A percentile compares a stretch with the other conserved stretches of the same genome.
Conservation (phyloP, 345 rosid species). For the Carallia pectinifolia region DNA sequence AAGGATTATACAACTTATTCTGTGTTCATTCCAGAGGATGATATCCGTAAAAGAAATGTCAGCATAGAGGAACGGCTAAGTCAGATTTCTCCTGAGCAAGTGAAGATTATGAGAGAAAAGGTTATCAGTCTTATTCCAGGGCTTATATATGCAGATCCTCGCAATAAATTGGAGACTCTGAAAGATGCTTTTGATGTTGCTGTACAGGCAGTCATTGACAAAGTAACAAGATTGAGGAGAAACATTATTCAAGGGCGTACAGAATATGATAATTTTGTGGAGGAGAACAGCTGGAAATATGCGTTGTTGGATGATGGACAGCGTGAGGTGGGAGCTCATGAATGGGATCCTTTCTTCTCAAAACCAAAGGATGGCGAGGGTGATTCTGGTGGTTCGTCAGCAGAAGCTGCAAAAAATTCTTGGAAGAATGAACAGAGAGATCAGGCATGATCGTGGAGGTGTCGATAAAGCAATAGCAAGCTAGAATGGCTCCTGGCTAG, state of each 20-base stretch:
- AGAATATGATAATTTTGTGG: slow-evolving; percentile 76
- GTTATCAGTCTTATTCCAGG: slow-evolving; percentile 70
- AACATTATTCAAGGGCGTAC: slow-evolving; percentile 65
- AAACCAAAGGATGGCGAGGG: slow-evolving; percentile 61
- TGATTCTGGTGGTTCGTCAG: slow-evolving; percentile 46
- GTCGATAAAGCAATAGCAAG: slow-evolving; percentile 10
- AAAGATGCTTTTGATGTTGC: slow-evolving; percentile 85
- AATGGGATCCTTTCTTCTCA: slow-evolving; percentile 95
- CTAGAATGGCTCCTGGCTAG: slow-evolving; percentile 1
- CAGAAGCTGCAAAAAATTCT: slow-evolving; percentile 76
- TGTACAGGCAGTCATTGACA: slow-evolving; percentile 70
- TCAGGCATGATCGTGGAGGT: slow-evolving; percentile 31
- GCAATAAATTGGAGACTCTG: slow-evolving; percentile 56
- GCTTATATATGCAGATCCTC: slow-evolving; percentile 76
- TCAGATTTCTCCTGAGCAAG: slow-evolving; percentile 67
- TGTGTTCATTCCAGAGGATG: slow-evolving; percentile 80
- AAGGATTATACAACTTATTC: slow-evolving; percentile 80
- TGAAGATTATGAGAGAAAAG: slow-evolving; percentile 67
- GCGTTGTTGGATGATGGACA: slow-evolving; percentile 78
- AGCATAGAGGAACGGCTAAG: slow-evolving; percentile 73
- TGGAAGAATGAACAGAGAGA: slow-evolving; percentile 84
- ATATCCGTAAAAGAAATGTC: slow-evolving; percentile 62
- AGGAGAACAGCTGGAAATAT: slow-evolving; percentile 92
- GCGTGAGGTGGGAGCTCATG: slow-evolving; percentile 71
- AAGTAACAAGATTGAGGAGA: slow-evolving; percentile 78